Percentiles rank a stretch among this genome's conserved stretches.
phyloP scores from a whole-genome alignment of 129 eudicot species.

The sunflower (Helianthus annuus) region HanXRQr2.0-SUNRISE NC_035446.2:166240267-166240766 shows the following conservation, averaged over 20 bases:
- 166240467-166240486: background rate
- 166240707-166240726: background rate
- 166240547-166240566: conserved; percentile 71
- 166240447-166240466: conserved; percentile 50
- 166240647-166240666: background rate
- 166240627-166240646: no score
- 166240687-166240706: background rate
- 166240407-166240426: conserved; percentile 75
- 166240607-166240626: background rate
- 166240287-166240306: conserved; percentile 68
- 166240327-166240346: conserved; percentile 23
- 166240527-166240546: conserved; percentile 26
- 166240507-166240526: background rate
- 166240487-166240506: background rate
- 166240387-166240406: conserved; percentile 60
- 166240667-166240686: background rate
- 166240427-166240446: conserved; percentile 67
- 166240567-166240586: conserved; percentile 35
- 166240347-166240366: background rate
- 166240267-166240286: conserved; percentile 30
- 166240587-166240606: conserved; percentile 46
- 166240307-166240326: conserved; percentile 82
- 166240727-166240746: conserved; percentile 20
- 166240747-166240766: background rate
- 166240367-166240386: background rate